Base-by-base conservation (phyloP, 2,329 filamentous ascomycete species). In the Xylariaceae sp. region DNA sequence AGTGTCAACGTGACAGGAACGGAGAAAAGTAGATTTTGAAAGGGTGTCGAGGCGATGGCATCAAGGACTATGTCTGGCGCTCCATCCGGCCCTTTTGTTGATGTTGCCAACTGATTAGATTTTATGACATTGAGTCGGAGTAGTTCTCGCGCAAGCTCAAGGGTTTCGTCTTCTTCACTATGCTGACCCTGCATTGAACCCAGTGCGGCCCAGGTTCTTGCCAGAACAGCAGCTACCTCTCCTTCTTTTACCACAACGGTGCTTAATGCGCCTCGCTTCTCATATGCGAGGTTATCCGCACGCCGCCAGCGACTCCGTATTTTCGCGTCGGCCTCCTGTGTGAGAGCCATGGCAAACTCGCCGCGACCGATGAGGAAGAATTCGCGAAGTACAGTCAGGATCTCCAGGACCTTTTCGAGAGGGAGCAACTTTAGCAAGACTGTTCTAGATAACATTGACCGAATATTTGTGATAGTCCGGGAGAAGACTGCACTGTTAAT, bases 321-420 rank as follows among this genome's bases (percentile, higher is more conserved):
- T 55, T 83, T 85, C 44, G 85, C 80, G 55, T 96, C 89, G 1
- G 92, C 89, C 67, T 96, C 88, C 27, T 85, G 80, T 1, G 94
- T 88, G 21, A 98, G 68, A 0, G 86, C 85, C 67, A 93, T 83
- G 17, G 91, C 89, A 64, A 98, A 98, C 64, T 97, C 93, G 42
- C 92, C 92, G 25, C 88, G 80, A 1, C 86, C 85, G 0, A 98
- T 75, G 2, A 98, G 76, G 55, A 96, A 88, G 67, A 95, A 96
- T 45, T 93, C 84, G 38, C 91, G 79, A 1, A 96, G 74, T 7
- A 96, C 73, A 22, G 82, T 80, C 12, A 97, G 71, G 40, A 87
- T 81, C 53, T 93, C 85, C 5, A 88, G 71, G 4, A 95, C 89
- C 56, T 81, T 86, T 10, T 79, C 75, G 5, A 90, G 70, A 0